Evolutionary conservation across 495 filamentous ascomycete genomes (phyloP).

Genomic region (Penicillium psychrofluorescens): DNA sequence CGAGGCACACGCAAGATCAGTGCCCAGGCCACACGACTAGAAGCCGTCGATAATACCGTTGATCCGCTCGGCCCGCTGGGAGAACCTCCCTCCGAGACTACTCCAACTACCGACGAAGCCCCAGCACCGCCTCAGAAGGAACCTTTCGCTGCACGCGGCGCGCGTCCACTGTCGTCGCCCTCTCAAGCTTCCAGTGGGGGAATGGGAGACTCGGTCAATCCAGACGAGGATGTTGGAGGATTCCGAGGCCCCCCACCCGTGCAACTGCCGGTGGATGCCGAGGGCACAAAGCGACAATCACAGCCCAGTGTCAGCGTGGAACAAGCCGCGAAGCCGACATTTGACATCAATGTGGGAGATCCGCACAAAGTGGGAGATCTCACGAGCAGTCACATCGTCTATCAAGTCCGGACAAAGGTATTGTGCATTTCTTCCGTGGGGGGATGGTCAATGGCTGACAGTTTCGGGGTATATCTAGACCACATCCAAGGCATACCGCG

Average conservation of each 20-base stretch:
- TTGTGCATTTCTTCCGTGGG: not conserved
- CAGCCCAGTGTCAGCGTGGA: slow-evolving; percentile 83
- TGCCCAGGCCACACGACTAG: slow-evolving; percentile 73
- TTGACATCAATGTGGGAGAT: slow-evolving; percentile 90
- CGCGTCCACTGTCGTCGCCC: slow-evolving; percentile 41
- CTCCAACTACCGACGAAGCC: slow-evolving; percentile 53
- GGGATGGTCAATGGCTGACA: not conserved
- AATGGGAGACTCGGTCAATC: slow-evolving; percentile 54
- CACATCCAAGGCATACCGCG: slow-evolving; percentile 89
- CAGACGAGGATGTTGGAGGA: slow-evolving; percentile 56
- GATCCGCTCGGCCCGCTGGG: slow-evolving; percentile 88
- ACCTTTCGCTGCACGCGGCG: slow-evolving; percentile 51
- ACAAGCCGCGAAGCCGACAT: slow-evolving; percentile 82
- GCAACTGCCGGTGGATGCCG: slow-evolving; percentile 47
- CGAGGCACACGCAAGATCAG: slow-evolving; percentile 66
- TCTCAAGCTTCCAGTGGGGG: slow-evolving; percentile 42
- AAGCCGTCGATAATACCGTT: slow-evolving; percentile 83
- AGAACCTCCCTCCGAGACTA: slow-evolving; percentile 43
- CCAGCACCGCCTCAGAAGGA: slow-evolving; percentile 89
- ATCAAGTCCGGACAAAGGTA: slow-evolving; percentile 92
- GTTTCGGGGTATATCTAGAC: slow-evolving; percentile 47
- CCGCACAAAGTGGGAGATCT: slow-evolving; percentile 96
- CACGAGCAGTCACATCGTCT: slow-evolving; percentile 95
- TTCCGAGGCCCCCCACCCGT: slow-evolving; percentile 69
- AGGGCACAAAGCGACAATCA: slow-evolving; percentile 47